phyloP scores from a whole-genome alignment of 768 basidiomycete genomes.

The Lanmaoa pseudosensibilis region DNA sequence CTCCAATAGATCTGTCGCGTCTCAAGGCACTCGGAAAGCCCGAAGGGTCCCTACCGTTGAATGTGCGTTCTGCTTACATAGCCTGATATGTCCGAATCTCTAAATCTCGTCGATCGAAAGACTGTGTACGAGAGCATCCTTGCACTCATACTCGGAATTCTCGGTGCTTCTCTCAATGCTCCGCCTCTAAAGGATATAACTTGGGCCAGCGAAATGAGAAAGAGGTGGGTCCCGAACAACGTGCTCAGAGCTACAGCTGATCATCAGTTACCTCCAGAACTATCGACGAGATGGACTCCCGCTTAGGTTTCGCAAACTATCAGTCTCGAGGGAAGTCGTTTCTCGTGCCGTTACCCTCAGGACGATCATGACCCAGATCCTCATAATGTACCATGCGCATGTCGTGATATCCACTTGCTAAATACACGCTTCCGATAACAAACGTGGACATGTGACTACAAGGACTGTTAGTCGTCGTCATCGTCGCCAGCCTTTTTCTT shows the following conservation, averaged over 20 bases:
- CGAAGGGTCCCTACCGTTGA: conserved; percentile 62
- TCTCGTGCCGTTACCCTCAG: conserved; percentile 19
- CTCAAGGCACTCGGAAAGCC: conserved; percentile 74
- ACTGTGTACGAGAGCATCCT: conserved; percentile 65
- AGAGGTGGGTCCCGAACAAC: conserved; percentile 50
- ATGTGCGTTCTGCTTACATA: conserved; percentile 42
- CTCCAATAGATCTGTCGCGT: conserved; percentile 62
- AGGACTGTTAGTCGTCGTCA: conserved; percentile 32
- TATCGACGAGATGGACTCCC: conserved; percentile 76
- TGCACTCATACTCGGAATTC: conserved; percentile 62
- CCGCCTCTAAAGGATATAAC: conserved; percentile 76
- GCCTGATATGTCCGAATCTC: background rate
- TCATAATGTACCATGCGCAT: background rate
- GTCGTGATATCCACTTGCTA: background rate
- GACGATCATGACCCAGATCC: conserved; percentile 1
- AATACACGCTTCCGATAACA: conserved; percentile 4
- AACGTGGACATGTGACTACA: background rate
- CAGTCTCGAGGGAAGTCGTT: conserved; percentile 52
- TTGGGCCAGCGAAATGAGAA: conserved; percentile 89
- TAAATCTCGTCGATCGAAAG: conserved; percentile 36
- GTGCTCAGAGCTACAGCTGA: background rate
- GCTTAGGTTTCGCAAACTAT: conserved; percentile 61
- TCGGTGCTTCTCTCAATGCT: conserved; percentile 72
- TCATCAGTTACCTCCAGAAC: conserved; percentile 41
- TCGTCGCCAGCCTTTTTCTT: conserved; percentile 35